Conservation (phyloP, 2,329 filamentous ascomycete genomes). For the Exophiala xenobiotica region DNA sequence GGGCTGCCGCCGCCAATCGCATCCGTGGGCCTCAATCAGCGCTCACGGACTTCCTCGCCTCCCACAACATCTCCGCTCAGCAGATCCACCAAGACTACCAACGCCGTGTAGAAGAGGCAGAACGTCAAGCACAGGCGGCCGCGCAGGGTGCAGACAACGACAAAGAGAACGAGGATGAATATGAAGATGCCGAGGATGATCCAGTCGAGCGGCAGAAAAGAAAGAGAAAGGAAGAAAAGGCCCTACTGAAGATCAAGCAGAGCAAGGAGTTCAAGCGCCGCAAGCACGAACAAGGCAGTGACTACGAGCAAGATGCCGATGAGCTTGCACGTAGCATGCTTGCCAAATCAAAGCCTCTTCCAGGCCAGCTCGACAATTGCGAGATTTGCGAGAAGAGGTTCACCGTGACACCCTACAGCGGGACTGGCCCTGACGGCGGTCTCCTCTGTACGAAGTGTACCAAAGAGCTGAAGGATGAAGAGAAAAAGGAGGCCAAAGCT, state of each 20-base stretch:
- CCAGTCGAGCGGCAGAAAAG: constrained; percentile 53
- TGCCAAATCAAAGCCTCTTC: constrained; percentile 59
- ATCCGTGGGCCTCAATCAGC: constrained; percentile 64
- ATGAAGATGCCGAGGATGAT: constrained; percentile 37
- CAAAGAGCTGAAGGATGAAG: constrained; percentile 67
- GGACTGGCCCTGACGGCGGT: constrained; percentile 76
- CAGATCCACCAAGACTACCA: constrained; percentile 62
- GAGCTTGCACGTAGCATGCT: constrained; percentile 52
- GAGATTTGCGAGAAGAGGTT: constrained; percentile 83
- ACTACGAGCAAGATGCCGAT: constrained; percentile 39
- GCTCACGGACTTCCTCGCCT: constrained; percentile 67
- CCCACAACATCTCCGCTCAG: constrained; percentile 65
- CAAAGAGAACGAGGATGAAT: constrained; percentile 40
- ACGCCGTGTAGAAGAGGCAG: constrained; percentile 52
- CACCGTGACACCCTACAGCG: constrained; percentile 86
- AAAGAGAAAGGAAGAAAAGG: constrained; percentile 53
- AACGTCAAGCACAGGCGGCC: constrained; percentile 36
- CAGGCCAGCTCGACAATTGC: constrained; percentile 86
- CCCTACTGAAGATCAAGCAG: constrained; percentile 48
- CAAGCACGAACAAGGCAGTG: constrained; percentile 41
- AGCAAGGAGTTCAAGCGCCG: constrained; percentile 51
- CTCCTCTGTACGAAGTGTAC: constrained; percentile 82
- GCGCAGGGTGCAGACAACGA: constrained; percentile 37
- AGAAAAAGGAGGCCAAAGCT: constrained; percentile 59
- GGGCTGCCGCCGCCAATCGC: constrained; percentile 38